Base-by-base conservation (phyloP, 495 filamentous ascomycete species). In the Xylaria sp. region DNA sequence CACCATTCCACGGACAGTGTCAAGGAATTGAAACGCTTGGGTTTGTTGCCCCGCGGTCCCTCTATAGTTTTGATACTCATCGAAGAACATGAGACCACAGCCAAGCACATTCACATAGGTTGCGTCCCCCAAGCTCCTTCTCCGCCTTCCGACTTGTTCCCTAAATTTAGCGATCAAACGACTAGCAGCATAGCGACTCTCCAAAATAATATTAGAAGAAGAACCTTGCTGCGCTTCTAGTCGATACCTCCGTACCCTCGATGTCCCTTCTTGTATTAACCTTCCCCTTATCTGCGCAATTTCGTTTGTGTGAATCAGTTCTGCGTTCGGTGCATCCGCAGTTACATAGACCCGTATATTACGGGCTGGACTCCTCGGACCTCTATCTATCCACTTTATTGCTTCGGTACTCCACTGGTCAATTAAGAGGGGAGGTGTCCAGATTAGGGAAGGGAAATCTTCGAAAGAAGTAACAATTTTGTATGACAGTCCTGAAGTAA, bases 41-140 rank as follows among this genome's bases (percentile, higher is more conserved):
- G 58, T 61, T 26, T 0, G 7, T 0, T 5, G 8, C 1, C 2
- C 17, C 6, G n/a, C 0, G 2, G 44, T 15, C 11, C 58, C 58
- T 31, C 35, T 61, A 15, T 61, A 61, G 21, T 26, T 26, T 12
- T 61, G 58, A 12, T 61, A 61, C 37, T 61, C 58, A 3, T 61
- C 58, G 21, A 61, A 61, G 12, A 61, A 61, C 11, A 61, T 2
- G n/a, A 61, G 26, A 6, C 58, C 8, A 29, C 58, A 31, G 19
- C 37, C 58, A 14, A 61, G 58, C 15, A 12, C 8, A 17, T 43
- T 43, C 1, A 61, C 12, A 17, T n/a, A n/a, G n/a, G n/a, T n/a
- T n/a, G n/a, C n/a, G n/a, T n/a, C n/a, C n/a, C n/a, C n/a, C n/a
- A n/a, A n/a, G n/a, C n/a, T n/a, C n/a, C n/a, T n/a, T n/a, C n/a